phyloP scores from a whole-genome alignment of 257 asterid genomes.

The Solanum chilense region DNA sequence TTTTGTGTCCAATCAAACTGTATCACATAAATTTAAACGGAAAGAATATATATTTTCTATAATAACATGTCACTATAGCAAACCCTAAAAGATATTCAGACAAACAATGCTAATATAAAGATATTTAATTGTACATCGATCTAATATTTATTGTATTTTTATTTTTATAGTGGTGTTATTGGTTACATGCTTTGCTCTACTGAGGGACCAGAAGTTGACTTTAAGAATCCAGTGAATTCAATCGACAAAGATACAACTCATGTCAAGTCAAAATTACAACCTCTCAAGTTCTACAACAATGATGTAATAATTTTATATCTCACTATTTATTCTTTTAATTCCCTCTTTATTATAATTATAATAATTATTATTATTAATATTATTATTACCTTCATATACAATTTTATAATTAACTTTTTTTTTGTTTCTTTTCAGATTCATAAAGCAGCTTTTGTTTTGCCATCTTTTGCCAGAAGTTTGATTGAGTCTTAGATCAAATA shows the following conservation, averaged over 20 bases:
- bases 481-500: neutral
- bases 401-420: neutral
- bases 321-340: neutral
- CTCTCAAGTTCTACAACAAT: constrained; percentile 17
- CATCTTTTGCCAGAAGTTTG: neutral
- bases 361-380: neutral
- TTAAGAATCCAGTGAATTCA: constrained; percentile 20
- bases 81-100: neutral
- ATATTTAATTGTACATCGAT: neutral
- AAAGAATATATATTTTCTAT: neutral
- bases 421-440: neutral
- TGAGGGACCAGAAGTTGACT: constrained; percentile 21
- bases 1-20: neutral
- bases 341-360: too few relatives aligned
- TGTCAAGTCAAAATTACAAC: constrained; percentile 4
- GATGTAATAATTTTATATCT: constrained; percentile 4
- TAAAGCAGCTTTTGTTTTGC: neutral
- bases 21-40: rapidly evolving
- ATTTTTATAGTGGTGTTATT: constrained; percentile 15
- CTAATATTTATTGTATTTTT: neutral
- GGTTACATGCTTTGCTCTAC: constrained; percentile 29
- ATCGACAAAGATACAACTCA: constrained; percentile 7
- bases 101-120: neutral
- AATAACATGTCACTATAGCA: neutral
- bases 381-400: neutral